Conservation (phyloP, 192 early-diverging fungal genomes). For the Geosiphon pyriformis region DNA sequence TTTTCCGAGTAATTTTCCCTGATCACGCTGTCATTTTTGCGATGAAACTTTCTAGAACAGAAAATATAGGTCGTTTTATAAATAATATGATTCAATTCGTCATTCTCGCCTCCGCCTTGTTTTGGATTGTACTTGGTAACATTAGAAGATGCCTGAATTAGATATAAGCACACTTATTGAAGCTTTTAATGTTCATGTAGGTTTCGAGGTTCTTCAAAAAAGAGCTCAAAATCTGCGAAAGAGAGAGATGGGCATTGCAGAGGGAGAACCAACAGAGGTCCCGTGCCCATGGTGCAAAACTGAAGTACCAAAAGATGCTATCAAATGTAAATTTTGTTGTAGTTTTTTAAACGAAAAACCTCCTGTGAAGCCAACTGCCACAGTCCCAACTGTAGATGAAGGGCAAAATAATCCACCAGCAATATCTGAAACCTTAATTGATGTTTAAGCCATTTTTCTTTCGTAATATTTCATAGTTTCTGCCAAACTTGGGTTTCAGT, state of each 20-base stretch:
- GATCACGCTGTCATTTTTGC: too few relatives aligned
- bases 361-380: conserved; percentile 10
- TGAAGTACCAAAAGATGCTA: conserved; percentile 31
- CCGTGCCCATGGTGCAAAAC: conserved; percentile 38
- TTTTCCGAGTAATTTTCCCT: too few relatives aligned
- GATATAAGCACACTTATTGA: neutral
- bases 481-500: too few relatives aligned
- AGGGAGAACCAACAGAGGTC: neutral
- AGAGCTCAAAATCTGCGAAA: conserved; percentile 3
- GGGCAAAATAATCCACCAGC: too few relatives aligned
- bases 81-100: conserved; percentile 32
- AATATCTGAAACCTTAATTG: too few relatives aligned
- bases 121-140: conserved; percentile 29
- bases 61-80: conserved; percentile 40
- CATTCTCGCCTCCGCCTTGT: conserved; percentile 29
- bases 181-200: neutral
- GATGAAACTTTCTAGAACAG: conserved; percentile 26
- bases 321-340: conserved; percentile 41
- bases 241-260: neutral
- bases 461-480: too few relatives aligned
- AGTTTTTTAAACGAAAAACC: conserved; percentile 40
- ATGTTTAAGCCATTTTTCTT: too few relatives aligned
- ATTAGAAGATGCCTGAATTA: neutral
- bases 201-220: neutral
- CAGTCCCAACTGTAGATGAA: neutral